Conservation (phyloP, 2,329 filamentous ascomycete genomes). For the Fonsecaea pugnacius region DNA sequence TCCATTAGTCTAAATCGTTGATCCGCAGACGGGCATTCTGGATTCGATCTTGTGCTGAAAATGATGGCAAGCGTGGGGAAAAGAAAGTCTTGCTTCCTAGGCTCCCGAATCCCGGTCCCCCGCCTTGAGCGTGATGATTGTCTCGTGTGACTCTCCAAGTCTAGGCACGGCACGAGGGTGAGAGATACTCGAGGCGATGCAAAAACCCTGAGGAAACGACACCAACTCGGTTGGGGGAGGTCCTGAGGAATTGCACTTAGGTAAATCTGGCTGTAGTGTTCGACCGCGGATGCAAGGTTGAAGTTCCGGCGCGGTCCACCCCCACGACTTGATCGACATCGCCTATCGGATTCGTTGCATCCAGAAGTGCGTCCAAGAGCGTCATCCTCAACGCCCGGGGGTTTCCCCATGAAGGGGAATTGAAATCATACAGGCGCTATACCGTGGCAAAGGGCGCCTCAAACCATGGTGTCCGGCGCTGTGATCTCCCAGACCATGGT, state of each 20-base stretch:
- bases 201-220: not conserved
- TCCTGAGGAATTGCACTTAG: not conserved
- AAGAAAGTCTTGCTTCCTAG: not conserved
- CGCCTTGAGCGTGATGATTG: not conserved
- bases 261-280: not conserved
- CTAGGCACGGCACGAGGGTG: not conserved
- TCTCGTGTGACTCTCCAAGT: not conserved
- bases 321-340: not conserved
- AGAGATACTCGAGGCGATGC: not conserved
- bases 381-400: not conserved
- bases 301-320: not conserved
- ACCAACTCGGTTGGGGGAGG: not conserved
- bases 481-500: not conserved
- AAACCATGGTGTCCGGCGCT: not conserved
- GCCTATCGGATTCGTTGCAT: not conserved
- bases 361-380: not conserved
- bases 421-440: not conserved
- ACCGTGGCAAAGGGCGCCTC: not conserved
- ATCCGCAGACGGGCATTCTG: not conserved
- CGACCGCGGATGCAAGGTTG: not conserved
- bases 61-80: not conserved
- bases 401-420: not conserved
- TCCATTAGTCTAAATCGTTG: not conserved
- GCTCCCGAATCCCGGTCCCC: not conserved
- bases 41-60: not conserved